phyloP scores from a whole-genome alignment of 129 eudicot genomes.

The sunflower (Helianthus annuus) region HanXRQr2.0-SUNRISE NC_035446.2:124061979-124062478 shows the following conservation, averaged over 20 bases:
- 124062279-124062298: background rate
- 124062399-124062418: background rate
- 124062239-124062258: background rate
- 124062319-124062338: background rate
- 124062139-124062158: slow-evolving; percentile 15
- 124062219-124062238: background rate
- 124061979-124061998: background rate
- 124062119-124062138: slow-evolving; percentile 17
- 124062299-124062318: background rate
- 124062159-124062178: background rate
- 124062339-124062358: background rate
- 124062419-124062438: no score
- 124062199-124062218: background rate
- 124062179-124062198: slow-evolving; percentile 11
- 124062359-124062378: background rate
- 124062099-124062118: slow-evolving; percentile 33
- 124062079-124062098: slow-evolving; percentile 34
- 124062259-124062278: background rate
- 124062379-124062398: background rate
- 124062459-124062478: no score
- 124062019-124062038: slow-evolving; percentile 26
- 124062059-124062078: slow-evolving; percentile 40
- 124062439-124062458: no score
- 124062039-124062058: slow-evolving; percentile 38
- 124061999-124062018: slow-evolving; percentile 4